Conservation (phyloP, 306 rosid genomes). For the Cicer judaicum region DNA sequence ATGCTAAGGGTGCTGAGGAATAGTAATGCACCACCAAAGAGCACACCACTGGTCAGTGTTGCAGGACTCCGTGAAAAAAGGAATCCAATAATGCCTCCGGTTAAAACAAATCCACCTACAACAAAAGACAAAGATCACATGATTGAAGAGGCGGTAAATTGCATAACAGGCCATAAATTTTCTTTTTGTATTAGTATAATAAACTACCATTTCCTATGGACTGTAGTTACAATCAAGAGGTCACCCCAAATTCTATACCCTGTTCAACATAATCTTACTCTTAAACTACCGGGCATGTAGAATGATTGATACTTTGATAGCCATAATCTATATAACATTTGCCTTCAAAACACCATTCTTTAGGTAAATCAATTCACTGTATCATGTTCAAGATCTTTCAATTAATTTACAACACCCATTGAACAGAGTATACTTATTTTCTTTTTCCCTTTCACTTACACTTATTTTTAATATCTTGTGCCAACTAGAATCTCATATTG, state of each 20-base stretch:
- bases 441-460: constrained; percentile 24
- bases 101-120: constrained; percentile 78
- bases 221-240: constrained; percentile 29
- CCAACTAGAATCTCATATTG: constrained; percentile 22
- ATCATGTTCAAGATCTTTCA: constrained; percentile 29
- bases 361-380: constrained; percentile 13
- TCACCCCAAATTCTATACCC: constrained; percentile 9
- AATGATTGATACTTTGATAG: constrained; percentile 18
- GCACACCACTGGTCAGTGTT: constrained; percentile 64
- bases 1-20: constrained; percentile 82
- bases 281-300: constrained; percentile 21
- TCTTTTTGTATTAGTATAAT: neutral
- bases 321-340: constrained; percentile 21
- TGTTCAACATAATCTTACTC: constrained; percentile 10
- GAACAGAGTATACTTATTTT: constrained; percentile 20
- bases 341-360: constrained; percentile 26
- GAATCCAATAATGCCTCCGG: constrained; percentile 78
- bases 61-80: constrained; percentile 72
- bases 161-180: constrained; percentile 3
- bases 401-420: constrained; percentile 18
- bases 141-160: constrained; percentile 8
- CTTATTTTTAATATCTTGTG: neutral
- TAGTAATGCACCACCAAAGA: constrained; percentile 86
- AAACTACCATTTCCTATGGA: neutral
- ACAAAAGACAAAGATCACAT: constrained; percentile 25